phyloP scores from a whole-genome alignment of 2,329 filamentous ascomycete genomes.

The Niveomyces coronatus region DNA sequence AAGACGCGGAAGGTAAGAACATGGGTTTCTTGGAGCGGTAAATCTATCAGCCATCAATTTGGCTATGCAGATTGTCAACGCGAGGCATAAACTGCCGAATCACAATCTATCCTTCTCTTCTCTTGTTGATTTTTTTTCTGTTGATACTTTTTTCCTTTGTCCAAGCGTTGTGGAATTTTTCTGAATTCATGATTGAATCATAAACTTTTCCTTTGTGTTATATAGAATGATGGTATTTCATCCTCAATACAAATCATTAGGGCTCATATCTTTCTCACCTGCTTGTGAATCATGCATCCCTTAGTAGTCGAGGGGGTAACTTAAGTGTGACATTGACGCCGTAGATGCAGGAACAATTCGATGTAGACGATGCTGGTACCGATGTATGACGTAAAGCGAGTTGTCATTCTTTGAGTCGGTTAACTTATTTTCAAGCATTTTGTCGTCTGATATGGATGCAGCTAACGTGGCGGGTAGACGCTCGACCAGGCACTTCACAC shows the following conservation, averaged over 20 bases:
- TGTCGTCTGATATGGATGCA: too few species aligned
- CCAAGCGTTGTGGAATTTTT: slow-evolving; percentile 11
- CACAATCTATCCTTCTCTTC: slow-evolving; percentile 1
- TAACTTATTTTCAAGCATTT: too few species aligned
- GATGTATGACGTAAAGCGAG: too few species aligned
- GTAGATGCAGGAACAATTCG: too few species aligned
- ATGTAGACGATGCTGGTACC: too few species aligned
- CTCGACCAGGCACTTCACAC: too few species aligned
- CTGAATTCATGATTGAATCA: slow-evolving; percentile 8
- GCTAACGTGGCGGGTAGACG: too few species aligned
- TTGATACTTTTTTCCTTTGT: slow-evolving; percentile 10
- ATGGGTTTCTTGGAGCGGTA: slow-evolving; percentile 10
- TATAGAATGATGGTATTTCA: slow-evolving; percentile 9
- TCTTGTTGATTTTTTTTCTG: slow-evolving; percentile 2
- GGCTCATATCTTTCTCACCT: slow-evolving; percentile 1
- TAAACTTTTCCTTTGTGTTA: slow-evolving; percentile 9
- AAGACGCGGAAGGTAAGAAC: slow-evolving; percentile 9
- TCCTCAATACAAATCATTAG: slow-evolving; percentile 9
- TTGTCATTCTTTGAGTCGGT: too few species aligned
- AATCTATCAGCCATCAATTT: slow-evolving; percentile 2
- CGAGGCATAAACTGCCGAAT: slow-evolving; percentile 7
- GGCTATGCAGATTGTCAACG: slow-evolving; percentile 3
- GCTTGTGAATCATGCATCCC: neutral
- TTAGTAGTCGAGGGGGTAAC: neutral
- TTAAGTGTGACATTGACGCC: too few species aligned